Evolutionary conservation across 2,329 filamentous ascomycete species (phyloP).

Genomic region (Proliferodiscus dingleyae): DNA sequence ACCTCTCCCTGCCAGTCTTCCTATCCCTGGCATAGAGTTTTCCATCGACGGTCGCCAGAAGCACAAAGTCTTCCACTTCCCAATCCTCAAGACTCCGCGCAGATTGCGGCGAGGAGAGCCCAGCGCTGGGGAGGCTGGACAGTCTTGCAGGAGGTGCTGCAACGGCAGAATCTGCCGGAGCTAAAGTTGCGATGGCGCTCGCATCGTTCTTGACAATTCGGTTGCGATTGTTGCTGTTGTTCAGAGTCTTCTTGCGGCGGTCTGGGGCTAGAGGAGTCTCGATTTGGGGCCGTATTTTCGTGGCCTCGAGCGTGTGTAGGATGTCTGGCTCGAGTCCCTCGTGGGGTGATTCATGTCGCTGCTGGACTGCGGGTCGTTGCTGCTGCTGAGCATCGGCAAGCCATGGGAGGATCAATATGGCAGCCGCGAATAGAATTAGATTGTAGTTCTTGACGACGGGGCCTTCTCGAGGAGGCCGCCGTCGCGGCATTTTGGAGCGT

Average conservation of each 20-base stretch:
- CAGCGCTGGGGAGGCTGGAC: constrained; percentile 53
- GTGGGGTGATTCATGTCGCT: constrained; percentile 28
- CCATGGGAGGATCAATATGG: constrained; percentile 53
- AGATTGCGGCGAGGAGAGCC: constrained; percentile 75
- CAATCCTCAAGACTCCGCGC: constrained; percentile 98
- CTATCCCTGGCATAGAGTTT: constrained; percentile 88
- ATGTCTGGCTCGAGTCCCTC: constrained; percentile 26
- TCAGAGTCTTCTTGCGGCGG: constrained; percentile 29
- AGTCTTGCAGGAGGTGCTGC: constrained; percentile 80
- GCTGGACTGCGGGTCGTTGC: constrained; percentile 36
- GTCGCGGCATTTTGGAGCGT: constrained; percentile 53
- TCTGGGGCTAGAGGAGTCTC: constrained; percentile 26
- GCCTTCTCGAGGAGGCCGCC: constrained; percentile 55
- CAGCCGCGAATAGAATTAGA: constrained; percentile 49
- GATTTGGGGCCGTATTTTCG: constrained; percentile 27
- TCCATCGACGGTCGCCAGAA: constrained; percentile 99
- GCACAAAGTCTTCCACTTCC: constrained; percentile 99
- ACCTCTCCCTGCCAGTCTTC: constrained; percentile 76
- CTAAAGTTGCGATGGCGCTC: constrained; percentile 96
- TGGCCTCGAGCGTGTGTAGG: constrained; percentile 25
- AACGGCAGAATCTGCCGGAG: constrained; percentile 94
- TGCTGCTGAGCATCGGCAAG: constrained; percentile 63
- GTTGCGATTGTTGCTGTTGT: constrained; percentile 26
- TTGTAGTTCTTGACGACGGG: constrained; percentile 40
- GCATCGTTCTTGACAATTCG: constrained; percentile 55